Evolutionary conservation across 164 flowering plant genomes (phyloP), one percentile per base, ranked within the genome.

Genomic region (Warburgia ugandensis): DNA sequence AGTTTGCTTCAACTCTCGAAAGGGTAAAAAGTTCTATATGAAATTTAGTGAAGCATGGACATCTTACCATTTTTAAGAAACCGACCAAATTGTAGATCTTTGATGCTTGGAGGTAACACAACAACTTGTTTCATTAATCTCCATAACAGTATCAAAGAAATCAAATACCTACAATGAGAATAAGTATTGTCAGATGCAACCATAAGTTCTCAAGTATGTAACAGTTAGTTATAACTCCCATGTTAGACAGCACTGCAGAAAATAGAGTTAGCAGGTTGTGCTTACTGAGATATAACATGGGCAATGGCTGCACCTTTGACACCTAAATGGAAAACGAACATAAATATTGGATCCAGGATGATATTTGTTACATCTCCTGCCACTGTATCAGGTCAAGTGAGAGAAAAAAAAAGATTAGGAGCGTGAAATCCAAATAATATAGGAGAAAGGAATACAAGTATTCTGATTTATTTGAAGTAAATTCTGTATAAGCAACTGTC

Each of bases 281-380:
- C 96, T 77, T 73, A 94, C 99, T 94, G 99, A 55, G 99, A 89
- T 43, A 83, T 54, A 36, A 94, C 94, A 69, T 94, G 99, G 0
- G 99, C 95, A 63, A 94, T 76, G 59, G 99, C 97, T 10, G 99
- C 99, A 62, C 99, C 99, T 44, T 74, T 67, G 44, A 94, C 90
- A 6, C 96, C 97, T 63, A 80, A n/a, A 14, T 46, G 61, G 54
- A 67, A 77, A 21, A 50, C 71, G 50, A 83, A 89, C 27, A 94
- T 94, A 22, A 94, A 62, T 44, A 94, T 75, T 4, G 96, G 90
- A 32, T 94, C 99, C 64, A 94, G 63, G 29, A 83, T 67, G 43
- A 89, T 77, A 56, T 94, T 94, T 56, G 71, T 43, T 38, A 73
- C 31, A 67, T 89, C 95, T 51, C 95, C 96, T 1, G 59, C 76